A percentile compares a stretch with the other conserved stretches of the same genome.
Evolutionary conservation across 208 protist species (phyloP).

Genomic region (Leishmania guyanensis): DNA sequence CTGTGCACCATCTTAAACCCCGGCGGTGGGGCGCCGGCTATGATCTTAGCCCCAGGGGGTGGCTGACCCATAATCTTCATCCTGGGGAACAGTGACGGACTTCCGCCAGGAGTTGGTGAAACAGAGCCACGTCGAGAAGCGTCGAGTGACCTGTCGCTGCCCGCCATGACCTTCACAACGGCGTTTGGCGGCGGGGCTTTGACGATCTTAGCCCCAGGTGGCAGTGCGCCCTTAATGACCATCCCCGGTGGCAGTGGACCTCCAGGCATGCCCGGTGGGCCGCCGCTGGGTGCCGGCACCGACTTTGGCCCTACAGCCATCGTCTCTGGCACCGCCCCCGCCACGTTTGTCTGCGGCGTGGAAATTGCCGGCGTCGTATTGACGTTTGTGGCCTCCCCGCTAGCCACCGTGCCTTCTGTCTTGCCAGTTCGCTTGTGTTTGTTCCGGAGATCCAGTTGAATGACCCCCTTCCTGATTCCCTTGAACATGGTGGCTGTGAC

Average conservation of each 20-base stretch:
- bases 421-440: constrained; percentile 11
- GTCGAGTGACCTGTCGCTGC: constrained; percentile 8
- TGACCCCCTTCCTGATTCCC: constrained; percentile 20
- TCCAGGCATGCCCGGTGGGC: constrained; percentile 5
- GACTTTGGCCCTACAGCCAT: constrained; percentile 22
- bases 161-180: constrained; percentile 33
- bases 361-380: neutral
- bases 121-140: constrained; percentile 1
- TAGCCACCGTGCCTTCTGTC: neutral
- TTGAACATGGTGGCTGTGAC: constrained; percentile 11
- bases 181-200: constrained; percentile 48
- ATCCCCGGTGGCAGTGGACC: constrained; percentile 13
- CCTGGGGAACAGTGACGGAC: constrained; percentile 37
- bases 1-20: neutral
- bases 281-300: constrained; percentile 3
- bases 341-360: neutral
- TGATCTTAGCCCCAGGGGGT: constrained; percentile 5
- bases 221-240: constrained; percentile 22
- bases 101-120: constrained; percentile 7
- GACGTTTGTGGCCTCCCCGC: constrained; percentile 2
- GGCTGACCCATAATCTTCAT: constrained; percentile 45
- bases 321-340: neutral
- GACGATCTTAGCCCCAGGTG: constrained; percentile 49
- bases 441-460: constrained; percentile 26
- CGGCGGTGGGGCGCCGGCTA: constrained; percentile 38